Evolutionary conservation across 805 yeast species (phyloP).

Genomic region (Barnettozyma wickerhamii): DNA sequence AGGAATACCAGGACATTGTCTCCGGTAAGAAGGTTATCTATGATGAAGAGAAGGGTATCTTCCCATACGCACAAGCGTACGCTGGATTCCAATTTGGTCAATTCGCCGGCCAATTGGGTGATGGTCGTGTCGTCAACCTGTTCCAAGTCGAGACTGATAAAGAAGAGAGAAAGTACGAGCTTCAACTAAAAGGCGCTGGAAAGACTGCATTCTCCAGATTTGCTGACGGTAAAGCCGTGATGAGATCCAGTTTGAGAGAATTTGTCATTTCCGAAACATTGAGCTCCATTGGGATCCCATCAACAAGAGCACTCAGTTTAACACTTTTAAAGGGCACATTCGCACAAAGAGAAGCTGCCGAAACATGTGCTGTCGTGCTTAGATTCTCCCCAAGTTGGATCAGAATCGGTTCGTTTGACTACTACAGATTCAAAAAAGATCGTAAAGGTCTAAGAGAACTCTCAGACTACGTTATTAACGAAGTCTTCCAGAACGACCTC

Average conservation of each 20-base stretch:
- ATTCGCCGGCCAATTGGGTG: slow-evolving; percentile 97
- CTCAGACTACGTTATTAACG: slow-evolving; percentile 67
- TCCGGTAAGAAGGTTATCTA: slow-evolving; percentile 52
- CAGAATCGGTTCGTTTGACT: slow-evolving; percentile 83
- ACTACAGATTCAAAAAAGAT: slow-evolving; percentile 71
- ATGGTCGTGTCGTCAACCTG: slow-evolving; percentile 83
- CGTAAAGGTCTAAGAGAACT: slow-evolving; percentile 55
- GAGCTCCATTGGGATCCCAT: slow-evolving; percentile 76
- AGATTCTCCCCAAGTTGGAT: slow-evolving; percentile 86
- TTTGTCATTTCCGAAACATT: slow-evolving; percentile 81
- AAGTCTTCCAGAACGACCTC: slow-evolving; percentile 42
- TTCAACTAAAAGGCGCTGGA: slow-evolving; percentile 92
- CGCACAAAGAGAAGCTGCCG: slow-evolving; percentile 70
- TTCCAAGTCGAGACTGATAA: slow-evolving; percentile 57
- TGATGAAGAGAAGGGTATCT: slow-evolving; percentile 34
- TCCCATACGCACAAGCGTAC: slow-evolving; percentile 87
- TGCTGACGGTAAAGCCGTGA: slow-evolving; percentile 95
- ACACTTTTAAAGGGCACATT: slow-evolving; percentile 67
- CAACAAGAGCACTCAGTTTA: slow-evolving; percentile 78
- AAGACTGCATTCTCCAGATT: slow-evolving; percentile 88
- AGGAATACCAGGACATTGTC: slow-evolving; percentile 48
- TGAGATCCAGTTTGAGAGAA: slow-evolving; percentile 85
- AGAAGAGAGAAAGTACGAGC: slow-evolving; percentile 42
- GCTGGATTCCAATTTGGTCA: slow-evolving; percentile 97
- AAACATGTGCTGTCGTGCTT: slow-evolving; percentile 79